These are phyloP conservation scores for Trebouxia gelatinosa DNA, from an alignment of 163 green algal genomes.

Conservation along the genomic window DNA sequence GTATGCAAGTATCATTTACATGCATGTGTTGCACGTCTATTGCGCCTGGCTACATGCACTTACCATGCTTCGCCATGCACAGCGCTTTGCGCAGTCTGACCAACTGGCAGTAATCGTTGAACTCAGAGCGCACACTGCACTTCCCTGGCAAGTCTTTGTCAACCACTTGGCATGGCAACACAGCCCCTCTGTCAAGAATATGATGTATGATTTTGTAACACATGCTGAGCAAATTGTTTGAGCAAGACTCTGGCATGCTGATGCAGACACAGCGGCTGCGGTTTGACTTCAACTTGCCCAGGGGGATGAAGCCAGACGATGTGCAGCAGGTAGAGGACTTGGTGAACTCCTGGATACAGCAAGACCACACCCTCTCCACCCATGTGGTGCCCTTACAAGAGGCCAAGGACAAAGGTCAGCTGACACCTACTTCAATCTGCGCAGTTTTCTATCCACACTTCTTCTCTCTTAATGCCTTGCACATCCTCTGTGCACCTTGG, in stretches of 20 bases:
- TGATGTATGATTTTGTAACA: background rate
- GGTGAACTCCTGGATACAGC: slow-evolving; percentile 83
- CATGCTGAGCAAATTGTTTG: background rate
- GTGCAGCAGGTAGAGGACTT: slow-evolving; percentile 71
- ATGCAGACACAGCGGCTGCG: slow-evolving; percentile 50
- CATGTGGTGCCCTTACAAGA: slow-evolving; percentile 59
- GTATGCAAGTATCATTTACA: background rate
- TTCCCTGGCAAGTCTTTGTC: too few relatives aligned
- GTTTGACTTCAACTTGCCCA: slow-evolving; percentile 92
- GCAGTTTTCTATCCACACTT: too few relatives aligned
- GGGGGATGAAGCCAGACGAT: slow-evolving; percentile 62
- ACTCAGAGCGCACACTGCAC: too few relatives aligned
- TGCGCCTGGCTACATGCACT: background rate
- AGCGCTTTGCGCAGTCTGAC: too few relatives aligned
- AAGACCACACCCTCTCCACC: slow-evolving; percentile 36
- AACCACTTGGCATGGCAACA: background rate
- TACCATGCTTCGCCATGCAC: too few relatives aligned
- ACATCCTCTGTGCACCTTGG: too few relatives aligned
- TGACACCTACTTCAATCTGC: too few relatives aligned
- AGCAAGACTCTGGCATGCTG: slow-evolving; percentile 38
- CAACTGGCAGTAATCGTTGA: too few relatives aligned
- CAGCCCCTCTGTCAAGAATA: background rate
- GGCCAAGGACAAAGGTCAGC: slow-evolving; percentile 71
- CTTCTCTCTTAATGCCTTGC: too few relatives aligned
- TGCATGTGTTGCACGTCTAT: background rate